These are phyloP conservation scores for Hypocreales sp. DNA, from an alignment of 2,329 filamentous ascomycete genomes.

Conservation along the genomic window DNA sequence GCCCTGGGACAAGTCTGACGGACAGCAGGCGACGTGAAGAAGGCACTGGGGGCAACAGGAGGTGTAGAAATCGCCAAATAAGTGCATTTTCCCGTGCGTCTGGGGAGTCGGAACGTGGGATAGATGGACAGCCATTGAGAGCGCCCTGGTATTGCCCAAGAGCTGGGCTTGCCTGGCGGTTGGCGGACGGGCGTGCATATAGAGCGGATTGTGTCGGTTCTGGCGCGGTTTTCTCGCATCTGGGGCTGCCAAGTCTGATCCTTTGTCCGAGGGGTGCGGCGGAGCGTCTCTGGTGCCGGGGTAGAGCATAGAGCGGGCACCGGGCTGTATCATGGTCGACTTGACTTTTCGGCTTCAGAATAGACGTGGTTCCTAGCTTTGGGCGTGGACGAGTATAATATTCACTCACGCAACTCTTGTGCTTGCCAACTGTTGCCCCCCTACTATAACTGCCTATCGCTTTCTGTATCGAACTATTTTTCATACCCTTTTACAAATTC, in stretches of 20 bases:
- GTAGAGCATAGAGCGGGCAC: constrained; percentile 9
- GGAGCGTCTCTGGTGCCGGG: no score
- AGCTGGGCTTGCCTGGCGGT: constrained; percentile 5
- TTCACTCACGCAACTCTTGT: no score
- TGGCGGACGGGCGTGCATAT: constrained; percentile 1
- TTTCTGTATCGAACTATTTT: no score
- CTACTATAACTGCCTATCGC: no score
- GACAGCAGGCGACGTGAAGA: constrained; percentile 41
- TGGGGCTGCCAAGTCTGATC: no score
- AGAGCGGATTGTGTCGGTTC: constrained; percentile 1
- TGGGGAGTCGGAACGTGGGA: no score
- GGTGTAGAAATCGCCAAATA: constrained; percentile 12
- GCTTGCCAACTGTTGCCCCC: no score
- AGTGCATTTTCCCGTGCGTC: no score
- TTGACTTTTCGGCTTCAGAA: constrained; percentile 7
- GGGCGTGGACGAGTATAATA: no score
- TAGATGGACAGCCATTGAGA: background rate
- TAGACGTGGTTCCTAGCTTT: constrained; percentile 3
- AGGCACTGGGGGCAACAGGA: constrained; percentile 27
- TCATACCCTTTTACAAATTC: no score
- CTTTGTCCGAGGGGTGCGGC: no score
- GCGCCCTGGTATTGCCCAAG: constrained; percentile 4
- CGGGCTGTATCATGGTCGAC: constrained; percentile 16
- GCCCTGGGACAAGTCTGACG: background rate
- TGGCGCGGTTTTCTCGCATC: constrained; percentile 2